Evolutionary conservation across 2,329 filamentous ascomycete genomes (phyloP).

Genomic region (Daldinia sp.): DNA sequence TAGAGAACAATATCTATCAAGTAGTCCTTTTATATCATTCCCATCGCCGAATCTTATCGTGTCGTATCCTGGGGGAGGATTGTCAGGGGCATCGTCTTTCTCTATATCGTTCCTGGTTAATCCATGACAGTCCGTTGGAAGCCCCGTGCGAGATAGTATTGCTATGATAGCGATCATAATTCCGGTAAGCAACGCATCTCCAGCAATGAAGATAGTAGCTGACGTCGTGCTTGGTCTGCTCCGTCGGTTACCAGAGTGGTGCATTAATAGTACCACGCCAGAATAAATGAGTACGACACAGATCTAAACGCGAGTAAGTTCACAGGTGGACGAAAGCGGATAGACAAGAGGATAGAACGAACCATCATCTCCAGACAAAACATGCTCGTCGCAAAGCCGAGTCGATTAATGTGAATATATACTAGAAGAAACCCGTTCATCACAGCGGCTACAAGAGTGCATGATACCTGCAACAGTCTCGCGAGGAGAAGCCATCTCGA

Average conservation of each 20-base stretch:
- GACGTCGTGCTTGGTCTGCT: slow-evolving; percentile 42
- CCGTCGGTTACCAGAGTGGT: slow-evolving; percentile 49
- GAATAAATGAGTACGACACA: slow-evolving; percentile 51
- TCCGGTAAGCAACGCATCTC: slow-evolving; percentile 51
- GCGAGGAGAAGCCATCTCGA: slow-evolving; percentile 53
- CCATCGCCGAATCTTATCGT: slow-evolving; percentile 52
- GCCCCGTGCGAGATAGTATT: slow-evolving; percentile 51
- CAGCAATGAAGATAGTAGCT: slow-evolving; percentile 48
- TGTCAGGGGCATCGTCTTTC: slow-evolving; percentile 27
- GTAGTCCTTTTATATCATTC: slow-evolving; percentile 36
- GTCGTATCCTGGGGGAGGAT: slow-evolving; percentile 43
- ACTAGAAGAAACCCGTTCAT: slow-evolving; percentile 54
- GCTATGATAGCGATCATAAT: slow-evolving; percentile 52
- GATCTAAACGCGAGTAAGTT: slow-evolving; percentile 45
- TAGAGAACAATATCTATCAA: slow-evolving; percentile 44
- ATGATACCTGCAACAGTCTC: slow-evolving; percentile 52
- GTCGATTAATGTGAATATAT: slow-evolving; percentile 46
- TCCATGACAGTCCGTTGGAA: slow-evolving; percentile 53
- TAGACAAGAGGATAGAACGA: slow-evolving; percentile 32
- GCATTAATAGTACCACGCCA: slow-evolving; percentile 49
- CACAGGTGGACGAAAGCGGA: not conserved
- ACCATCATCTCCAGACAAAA: slow-evolving; percentile 54
- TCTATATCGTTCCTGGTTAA: slow-evolving; percentile 46
- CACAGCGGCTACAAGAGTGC: slow-evolving; percentile 48
- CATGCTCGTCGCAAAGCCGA: slow-evolving; percentile 49